A percentile compares a stretch with the other conserved stretches of the same genome.
These are phyloP conservation scores for Xylaria sp. DNA, from an alignment of 2,329 filamentous ascomycete genomes.

Conservation along the genomic window DNA sequence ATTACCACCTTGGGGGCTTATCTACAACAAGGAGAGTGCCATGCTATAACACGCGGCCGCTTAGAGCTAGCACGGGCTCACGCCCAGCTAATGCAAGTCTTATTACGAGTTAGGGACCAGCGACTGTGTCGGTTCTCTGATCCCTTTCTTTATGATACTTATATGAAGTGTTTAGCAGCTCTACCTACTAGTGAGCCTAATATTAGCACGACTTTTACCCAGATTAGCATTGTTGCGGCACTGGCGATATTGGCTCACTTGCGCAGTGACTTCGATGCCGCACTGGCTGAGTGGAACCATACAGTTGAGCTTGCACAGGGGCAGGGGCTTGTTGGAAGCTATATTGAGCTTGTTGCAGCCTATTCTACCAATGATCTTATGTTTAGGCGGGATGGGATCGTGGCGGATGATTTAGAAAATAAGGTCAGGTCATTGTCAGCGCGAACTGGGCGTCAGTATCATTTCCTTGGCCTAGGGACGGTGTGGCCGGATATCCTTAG, in stretches of 20 bases:
- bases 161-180: not conserved
- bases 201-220: not conserved
- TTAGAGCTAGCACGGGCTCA: not conserved
- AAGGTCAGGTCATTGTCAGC: not conserved
- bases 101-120: not conserved
- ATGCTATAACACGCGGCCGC: not conserved
- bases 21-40: not conserved
- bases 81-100: not conserved
- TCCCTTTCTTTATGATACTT: not conserved
- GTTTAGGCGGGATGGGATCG: not conserved
- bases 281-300: not conserved
- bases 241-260: not conserved
- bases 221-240: conserved; percentile 1
- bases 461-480: conserved; percentile 6
- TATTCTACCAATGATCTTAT: not conserved
- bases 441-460: conserved; percentile 1
- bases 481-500: conserved; percentile 6
- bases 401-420: not conserved
- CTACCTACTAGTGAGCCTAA: not conserved
- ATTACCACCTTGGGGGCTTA: not conserved
- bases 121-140: conserved; percentile 2
- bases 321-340: not conserved
- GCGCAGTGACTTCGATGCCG: conserved; percentile 5
- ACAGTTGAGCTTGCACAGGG: not conserved
- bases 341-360: not conserved